Conservation (phyloP, 2,329 filamentous ascomycete genomes). For the Dactylonectria macrodidyma region DNA sequence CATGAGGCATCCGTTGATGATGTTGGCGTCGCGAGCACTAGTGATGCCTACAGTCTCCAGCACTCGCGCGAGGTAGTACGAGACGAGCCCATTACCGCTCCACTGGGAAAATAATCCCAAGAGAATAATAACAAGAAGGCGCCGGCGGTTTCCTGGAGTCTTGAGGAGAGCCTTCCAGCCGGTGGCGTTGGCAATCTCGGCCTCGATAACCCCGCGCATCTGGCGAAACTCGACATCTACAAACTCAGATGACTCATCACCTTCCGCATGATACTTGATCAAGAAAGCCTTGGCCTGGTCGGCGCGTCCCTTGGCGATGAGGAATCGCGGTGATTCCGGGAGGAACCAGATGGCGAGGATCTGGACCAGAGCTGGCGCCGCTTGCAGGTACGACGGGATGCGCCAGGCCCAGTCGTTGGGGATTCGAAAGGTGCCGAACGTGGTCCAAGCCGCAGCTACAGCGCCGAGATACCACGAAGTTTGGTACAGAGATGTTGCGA, state of each 20-base stretch:
- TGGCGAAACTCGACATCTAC: slow-evolving; percentile 35
- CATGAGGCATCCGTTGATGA: slow-evolving; percentile 40
- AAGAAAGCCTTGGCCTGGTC: slow-evolving; percentile 56
- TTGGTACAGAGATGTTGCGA: slow-evolving; percentile 68
- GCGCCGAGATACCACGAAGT: slow-evolving; percentile 62
- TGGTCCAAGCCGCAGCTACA: slow-evolving; percentile 60
- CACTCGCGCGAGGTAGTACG: slow-evolving; percentile 32
- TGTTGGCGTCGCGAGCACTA: slow-evolving; percentile 25
- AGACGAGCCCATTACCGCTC: slow-evolving; percentile 33
- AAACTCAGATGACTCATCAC: not conserved
- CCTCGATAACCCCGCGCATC: slow-evolving; percentile 38
- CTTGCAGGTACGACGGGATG: slow-evolving; percentile 48
- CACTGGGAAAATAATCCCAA: slow-evolving; percentile 42
- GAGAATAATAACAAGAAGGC: slow-evolving; percentile 26
- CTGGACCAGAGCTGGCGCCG: slow-evolving; percentile 35
- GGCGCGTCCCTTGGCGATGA: slow-evolving; percentile 55
- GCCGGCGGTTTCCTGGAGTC: slow-evolving; percentile 26
- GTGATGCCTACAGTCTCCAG: slow-evolving; percentile 33
- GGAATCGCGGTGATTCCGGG: slow-evolving; percentile 74
- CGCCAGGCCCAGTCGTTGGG: slow-evolving; percentile 51
- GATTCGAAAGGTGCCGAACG: slow-evolving; percentile 55
- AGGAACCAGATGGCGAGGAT: slow-evolving; percentile 61
- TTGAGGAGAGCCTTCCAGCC: slow-evolving; percentile 31
- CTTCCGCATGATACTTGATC: slow-evolving; percentile 33
- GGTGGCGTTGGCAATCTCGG: slow-evolving; percentile 26